These are phyloP conservation scores for Debaryomyces subglobosus DNA, from an alignment of 1,139 yeast genomes.

Conservation along the genomic window DNA sequence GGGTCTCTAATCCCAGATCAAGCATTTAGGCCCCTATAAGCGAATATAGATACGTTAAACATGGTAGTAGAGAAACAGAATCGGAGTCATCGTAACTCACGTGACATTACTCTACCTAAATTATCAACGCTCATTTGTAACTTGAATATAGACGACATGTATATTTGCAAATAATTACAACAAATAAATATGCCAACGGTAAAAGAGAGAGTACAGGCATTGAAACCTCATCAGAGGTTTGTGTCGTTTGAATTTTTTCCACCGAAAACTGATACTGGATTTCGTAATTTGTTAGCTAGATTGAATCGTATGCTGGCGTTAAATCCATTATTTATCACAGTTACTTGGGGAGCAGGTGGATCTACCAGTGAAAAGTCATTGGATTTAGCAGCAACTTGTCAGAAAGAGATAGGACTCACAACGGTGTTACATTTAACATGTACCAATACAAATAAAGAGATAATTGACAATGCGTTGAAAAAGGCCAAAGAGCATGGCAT, in stretches of 20 bases:
- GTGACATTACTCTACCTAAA: constrained; percentile 1
- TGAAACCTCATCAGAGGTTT: constrained; percentile 59
- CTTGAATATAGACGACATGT: not conserved
- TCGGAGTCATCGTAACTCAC: not conserved
- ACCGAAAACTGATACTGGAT: constrained; percentile 89
- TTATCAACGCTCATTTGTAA: constrained; percentile 2
- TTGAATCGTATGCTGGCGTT: constrained; percentile 85
- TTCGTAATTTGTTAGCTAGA: constrained; percentile 81
- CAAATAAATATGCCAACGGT: constrained; percentile 35
- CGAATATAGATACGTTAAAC: not conserved
- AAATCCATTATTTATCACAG: constrained; percentile 86
- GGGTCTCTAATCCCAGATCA: too few species aligned
- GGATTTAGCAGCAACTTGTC: constrained; percentile 79
- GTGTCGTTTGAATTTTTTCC: constrained; percentile 96
- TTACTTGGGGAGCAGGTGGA: constrained; percentile 99
- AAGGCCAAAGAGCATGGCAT: constrained; percentile 79
- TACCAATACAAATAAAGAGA: constrained; percentile 79
- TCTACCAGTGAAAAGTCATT: constrained; percentile 86
- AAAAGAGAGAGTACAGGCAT: constrained; percentile 55
- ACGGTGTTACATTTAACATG: constrained; percentile 95
- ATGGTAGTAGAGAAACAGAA: not conserved
- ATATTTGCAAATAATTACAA: not conserved
- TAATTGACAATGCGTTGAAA: constrained; percentile 77
- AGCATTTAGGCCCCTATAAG: not conserved
- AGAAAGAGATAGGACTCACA: constrained; percentile 73